Evolutionary conservation across 192 early-diverging fungal species (phyloP), one percentile per base, ranked within the genome.

Genomic region (Backusella tuberculispora): DNA sequence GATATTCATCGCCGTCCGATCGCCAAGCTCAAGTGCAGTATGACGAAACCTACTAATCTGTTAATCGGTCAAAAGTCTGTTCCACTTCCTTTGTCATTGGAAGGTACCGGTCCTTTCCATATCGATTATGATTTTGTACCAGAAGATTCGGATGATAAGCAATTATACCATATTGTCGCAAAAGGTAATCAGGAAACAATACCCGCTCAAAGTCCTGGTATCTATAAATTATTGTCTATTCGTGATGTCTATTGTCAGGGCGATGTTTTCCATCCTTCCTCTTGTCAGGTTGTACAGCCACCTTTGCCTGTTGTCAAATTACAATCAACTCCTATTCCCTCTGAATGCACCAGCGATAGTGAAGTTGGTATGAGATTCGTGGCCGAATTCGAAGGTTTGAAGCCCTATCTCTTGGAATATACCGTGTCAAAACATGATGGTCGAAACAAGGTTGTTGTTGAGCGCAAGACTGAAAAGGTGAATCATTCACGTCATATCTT

Each of bases 331-430:
- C 75, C 81, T 19, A 83, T 83, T 74, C 78, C 75, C 2, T 83
- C 81, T n/a, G 73, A 79, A 46, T 83, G 81, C 41, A 65, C 69
- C 6, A 56, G 67, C 9, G 77, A 74, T 26, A 79, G 69, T 70
- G 81, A 83, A 45, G 65, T 79, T 21, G 81, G 81, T n/a, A 83
- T 79, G 81, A 67, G 60, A 4, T 78, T 83, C 21, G 45, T 76
- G 13, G 63, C 64, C 4, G 81, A 79, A 29, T 74, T 83, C 29
- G 45, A 69, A 44, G 81, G 81, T 37, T 56, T 75, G 15, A 72
- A 74, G 21, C 78, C 81, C 3, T 83, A 71, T 68, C 5, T 69
- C 3, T 67, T 83, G 6, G 71, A 75, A 13, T 79, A 83, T 47
- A 60, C 26, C 13, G 69, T 83, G 9, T 70, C 40, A n/a, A 75